These are phyloP conservation scores for Arthrobotrys musiformis DNA, from an alignment of 2,329 filamentous ascomycete genomes.

Conservation along the genomic window DNA sequence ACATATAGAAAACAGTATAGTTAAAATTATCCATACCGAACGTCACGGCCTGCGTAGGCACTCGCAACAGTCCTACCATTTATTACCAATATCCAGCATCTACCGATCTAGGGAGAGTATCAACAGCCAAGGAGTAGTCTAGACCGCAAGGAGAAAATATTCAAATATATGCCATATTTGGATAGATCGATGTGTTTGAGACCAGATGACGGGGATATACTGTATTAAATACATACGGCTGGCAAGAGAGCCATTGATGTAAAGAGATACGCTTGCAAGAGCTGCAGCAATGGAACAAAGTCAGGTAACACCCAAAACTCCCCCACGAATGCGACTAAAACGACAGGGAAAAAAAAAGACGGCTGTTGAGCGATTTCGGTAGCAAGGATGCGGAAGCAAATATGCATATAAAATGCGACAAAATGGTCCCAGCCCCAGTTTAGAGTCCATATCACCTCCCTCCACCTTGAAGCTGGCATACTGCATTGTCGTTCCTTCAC, in stretches of 20 bases:
- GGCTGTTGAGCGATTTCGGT: background rate
- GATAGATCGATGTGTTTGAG: background rate
- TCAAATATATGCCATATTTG: no score
- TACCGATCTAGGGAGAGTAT: background rate
- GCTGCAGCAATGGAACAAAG: background rate
- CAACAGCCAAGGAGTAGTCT: no score
- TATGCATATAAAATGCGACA: background rate
- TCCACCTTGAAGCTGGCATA: background rate
- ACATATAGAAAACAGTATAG: background rate
- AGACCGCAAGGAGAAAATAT: no score
- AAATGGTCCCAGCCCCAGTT: background rate
- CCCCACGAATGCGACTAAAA: slow-evolving; percentile 5
- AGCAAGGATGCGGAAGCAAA: background rate
- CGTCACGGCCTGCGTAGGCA: background rate
- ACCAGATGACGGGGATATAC: background rate
- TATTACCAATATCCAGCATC: background rate
- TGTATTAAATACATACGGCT: background rate
- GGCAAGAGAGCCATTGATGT: background rate
- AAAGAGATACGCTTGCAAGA: background rate
- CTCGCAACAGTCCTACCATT: background rate
- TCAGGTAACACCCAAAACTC: slow-evolving; percentile 7
- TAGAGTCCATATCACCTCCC: background rate
- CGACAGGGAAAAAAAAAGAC: background rate
- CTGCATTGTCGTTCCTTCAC: background rate
- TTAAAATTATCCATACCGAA: background rate